Base-by-base conservation (phyloP, 192 early-diverging fungal species). In the Coemansia guatemalensis region DNA sequence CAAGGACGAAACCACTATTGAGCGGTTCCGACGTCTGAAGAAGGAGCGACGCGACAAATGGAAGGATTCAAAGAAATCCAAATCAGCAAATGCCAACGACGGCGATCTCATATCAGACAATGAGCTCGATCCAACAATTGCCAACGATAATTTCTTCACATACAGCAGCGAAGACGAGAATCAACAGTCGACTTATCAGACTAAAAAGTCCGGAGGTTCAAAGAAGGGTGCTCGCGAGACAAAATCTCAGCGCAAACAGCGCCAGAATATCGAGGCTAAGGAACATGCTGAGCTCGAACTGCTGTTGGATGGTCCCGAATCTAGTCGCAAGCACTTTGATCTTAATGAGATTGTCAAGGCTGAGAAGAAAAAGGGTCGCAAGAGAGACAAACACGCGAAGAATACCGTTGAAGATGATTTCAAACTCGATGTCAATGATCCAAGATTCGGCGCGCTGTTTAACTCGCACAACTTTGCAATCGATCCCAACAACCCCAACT, bases 401-500 rank as follows among this genome's bases (percentile, higher is more conserved):
- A 83, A 75, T 25, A 68, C 56, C 1, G 82, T 82, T 11, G 61
- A 81, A 9, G 95, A 97, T 49, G 86, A 88, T 58, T 98, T 98
- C 71, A 85, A 92, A 62, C 88, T 98, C 48, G 80, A 98, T 68
- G 85, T 90, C 4, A 69, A 64, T 35, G 96, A 98, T 77, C 85
- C 92, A 53, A 88, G 96, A 59, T 98, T 98, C 69, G 71, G 84
- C 20, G 87, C 90, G 0, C 35, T 95, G 69, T 83, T 88, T 32
- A 88, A 93, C 4, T 88, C 87, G 9, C 89, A 94, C 73, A 88
- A 91, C 57, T 96, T 96, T 77, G 93, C 93, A 25, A 92, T 98
- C 50, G 96, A 98, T 69, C 93, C 95, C 18, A 95, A 93, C 39
- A 96, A 93, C 78, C 92, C 96, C 56, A 87, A 91, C 81, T 92